Conservation (phyloP, 2,329 filamentous ascomycete genomes). For the Endoconidiophora polonica region DNA sequence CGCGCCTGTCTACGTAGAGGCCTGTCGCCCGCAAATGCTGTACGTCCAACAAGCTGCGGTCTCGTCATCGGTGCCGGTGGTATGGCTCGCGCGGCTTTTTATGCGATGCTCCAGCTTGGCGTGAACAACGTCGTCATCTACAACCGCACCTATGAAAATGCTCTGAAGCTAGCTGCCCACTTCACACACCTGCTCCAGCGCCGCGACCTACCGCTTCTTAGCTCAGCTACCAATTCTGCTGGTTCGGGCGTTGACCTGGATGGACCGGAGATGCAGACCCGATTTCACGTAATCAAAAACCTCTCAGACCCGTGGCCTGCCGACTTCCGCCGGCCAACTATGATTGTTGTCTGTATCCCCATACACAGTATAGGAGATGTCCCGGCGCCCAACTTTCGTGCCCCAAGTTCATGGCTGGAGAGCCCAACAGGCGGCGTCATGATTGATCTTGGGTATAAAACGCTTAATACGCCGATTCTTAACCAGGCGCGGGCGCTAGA, state of each 20-base stretch:
- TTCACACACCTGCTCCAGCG: slow-evolving; percentile 42
- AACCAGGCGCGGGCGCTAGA: slow-evolving; percentile 46
- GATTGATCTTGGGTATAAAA: slow-evolving; percentile 59
- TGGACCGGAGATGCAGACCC: slow-evolving; percentile 20
- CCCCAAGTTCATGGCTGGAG: slow-evolving; percentile 52
- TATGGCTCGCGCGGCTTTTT: slow-evolving; percentile 64
- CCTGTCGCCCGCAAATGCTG: slow-evolving; percentile 53
- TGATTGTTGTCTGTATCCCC: slow-evolving; percentile 62
- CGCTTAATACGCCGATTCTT: slow-evolving; percentile 53
- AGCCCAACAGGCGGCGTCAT: slow-evolving; percentile 62
- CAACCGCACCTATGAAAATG: slow-evolving; percentile 53
- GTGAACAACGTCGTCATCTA: slow-evolving; percentile 60
- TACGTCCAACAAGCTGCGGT: slow-evolving; percentile 36
- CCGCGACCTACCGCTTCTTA: slow-evolving; percentile 26
- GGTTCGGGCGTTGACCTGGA: background rate
- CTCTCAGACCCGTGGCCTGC: slow-evolving; percentile 47
- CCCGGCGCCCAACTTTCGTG: slow-evolving; percentile 51
- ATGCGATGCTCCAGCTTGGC: slow-evolving; percentile 61
- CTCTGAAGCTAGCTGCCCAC: slow-evolving; percentile 49
- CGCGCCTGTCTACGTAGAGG: slow-evolving; percentile 55
- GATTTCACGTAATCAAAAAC: slow-evolving; percentile 41
- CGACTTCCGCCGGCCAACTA: slow-evolving; percentile 46
- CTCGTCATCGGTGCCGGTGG: slow-evolving; percentile 51
- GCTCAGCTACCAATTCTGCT: slow-evolving; percentile 18
- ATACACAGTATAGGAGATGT: slow-evolving; percentile 47